Evolutionary conservation across 1,139 yeast species (phyloP).

Genomic region (Nematodospora anomalae): DNA sequence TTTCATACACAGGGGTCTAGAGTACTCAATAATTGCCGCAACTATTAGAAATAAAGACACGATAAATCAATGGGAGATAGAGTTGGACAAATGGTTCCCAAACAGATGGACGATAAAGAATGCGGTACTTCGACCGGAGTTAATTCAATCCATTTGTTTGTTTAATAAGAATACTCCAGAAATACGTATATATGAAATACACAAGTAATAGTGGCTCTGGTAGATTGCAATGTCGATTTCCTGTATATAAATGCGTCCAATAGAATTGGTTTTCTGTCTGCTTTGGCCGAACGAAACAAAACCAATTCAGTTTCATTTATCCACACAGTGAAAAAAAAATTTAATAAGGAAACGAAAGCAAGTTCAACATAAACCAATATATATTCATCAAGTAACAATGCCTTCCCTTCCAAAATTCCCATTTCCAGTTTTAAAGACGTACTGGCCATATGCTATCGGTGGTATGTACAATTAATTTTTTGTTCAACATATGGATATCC

Average conservation of each 20-base stretch:
- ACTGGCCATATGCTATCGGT: constrained; percentile 53
- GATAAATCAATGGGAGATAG: constrained; percentile 49
- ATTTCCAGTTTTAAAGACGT: constrained; percentile 48
- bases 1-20: constrained; percentile 28
- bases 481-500: too few relatives aligned
- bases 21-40: constrained; percentile 59
- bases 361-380: constrained; percentile 1
- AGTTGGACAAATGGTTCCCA: constrained; percentile 29
- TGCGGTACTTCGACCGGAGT: constrained; percentile 20
- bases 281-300: constrained; percentile 7
- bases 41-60: constrained; percentile 70
- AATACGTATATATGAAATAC: constrained; percentile 34
- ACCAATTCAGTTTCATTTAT: constrained; percentile 3
- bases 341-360: not conserved
- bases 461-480: constrained; percentile 36
- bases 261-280: constrained; percentile 9
- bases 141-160: constrained; percentile 24
- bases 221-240: too few relatives aligned
- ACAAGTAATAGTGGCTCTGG: too few relatives aligned
- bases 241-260: constrained; percentile 16
- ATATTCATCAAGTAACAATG: constrained; percentile 9
- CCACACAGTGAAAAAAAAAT: not conserved
- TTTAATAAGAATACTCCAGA: constrained; percentile 40
- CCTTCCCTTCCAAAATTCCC: constrained; percentile 32
- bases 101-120: constrained; percentile 25